These are phyloP conservation scores for Xylaria sp. DNA, from an alignment of 2,329 filamentous ascomycete species.

Conservation along the genomic window DNA sequence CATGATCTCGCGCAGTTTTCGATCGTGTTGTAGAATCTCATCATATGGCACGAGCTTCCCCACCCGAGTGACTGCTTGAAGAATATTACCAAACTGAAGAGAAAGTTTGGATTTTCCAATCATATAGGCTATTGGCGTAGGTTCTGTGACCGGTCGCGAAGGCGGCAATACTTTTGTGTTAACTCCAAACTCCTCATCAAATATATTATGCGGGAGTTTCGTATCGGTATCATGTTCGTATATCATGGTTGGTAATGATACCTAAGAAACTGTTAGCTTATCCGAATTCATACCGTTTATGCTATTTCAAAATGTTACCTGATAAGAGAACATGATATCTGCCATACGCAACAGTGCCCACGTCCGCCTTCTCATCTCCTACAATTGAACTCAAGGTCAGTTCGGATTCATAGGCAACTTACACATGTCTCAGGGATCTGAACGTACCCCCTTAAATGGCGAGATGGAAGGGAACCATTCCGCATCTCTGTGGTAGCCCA, in stretches of 20 bases:
- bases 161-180: slow-evolving; percentile 74
- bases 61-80: slow-evolving; percentile 70
- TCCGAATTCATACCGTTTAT: not conserved
- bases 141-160: slow-evolving; percentile 72
- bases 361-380: slow-evolving; percentile 76
- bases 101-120: slow-evolving; percentile 77
- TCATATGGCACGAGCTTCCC: slow-evolving; percentile 69
- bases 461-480: slow-evolving; percentile 77
- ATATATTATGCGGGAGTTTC: slow-evolving; percentile 78
- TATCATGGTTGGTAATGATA: slow-evolving; percentile 74
- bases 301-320: slow-evolving; percentile 61
- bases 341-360: slow-evolving; percentile 78
- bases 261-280: slow-evolving; percentile 43
- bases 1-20: slow-evolving; percentile 68
- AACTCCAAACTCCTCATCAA: slow-evolving; percentile 81
- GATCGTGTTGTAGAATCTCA: slow-evolving; percentile 70
- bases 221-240: slow-evolving; percentile 80
- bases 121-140: slow-evolving; percentile 82
- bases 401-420: not conserved
- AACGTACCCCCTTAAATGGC: slow-evolving; percentile 74
- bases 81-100: slow-evolving; percentile 75
- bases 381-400: slow-evolving; percentile 29
- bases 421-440: not conserved
- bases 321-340: slow-evolving; percentile 81
- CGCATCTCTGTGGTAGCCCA: slow-evolving; percentile 82